Evolutionary conservation across 257 asterid species (phyloP), one percentile per base, ranked within the genome.

Genomic region (Petunia secreta): DNA sequence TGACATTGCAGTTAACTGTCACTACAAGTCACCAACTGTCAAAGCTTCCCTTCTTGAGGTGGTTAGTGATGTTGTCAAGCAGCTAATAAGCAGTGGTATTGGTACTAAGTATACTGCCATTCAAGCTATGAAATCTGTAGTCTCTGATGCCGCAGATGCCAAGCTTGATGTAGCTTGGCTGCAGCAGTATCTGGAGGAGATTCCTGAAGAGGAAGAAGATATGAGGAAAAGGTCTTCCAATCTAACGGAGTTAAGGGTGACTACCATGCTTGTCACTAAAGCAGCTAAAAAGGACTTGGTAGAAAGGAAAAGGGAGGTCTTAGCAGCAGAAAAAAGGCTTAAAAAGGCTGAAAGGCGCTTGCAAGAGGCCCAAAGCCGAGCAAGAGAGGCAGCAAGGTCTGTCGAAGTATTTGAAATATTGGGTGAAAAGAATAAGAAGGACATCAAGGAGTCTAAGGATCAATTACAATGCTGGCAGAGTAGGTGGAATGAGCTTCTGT

Each of bases 41-140:
- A 66, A 82, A 65, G 87, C 89, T 50, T 84, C 89, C 67, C 55
- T 88, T 25, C 88, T 88, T 39, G 89, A 86, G 60, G 83, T 84
- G 34, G 63, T 85, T 40, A 67, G 84, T 64, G 75, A 66, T 15
- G 76, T 86, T 58, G 85, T 88, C 48, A 83, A 64, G 74, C 73
- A 54, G 68, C 84, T 86, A 52, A 83, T 64, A 50, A 39, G 52
- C 63, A 11, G 69, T 63, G 87, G 74, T 43, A 0, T 54, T 43
- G 87, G 79, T 59, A 79, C 59, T 71, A 55, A 63, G 63, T 46
- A 73, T 68, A 78, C 85, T 2, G 79, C 85, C 40, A 80, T 86
- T 50, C 69, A 86, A 74, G 66, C 4, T 80, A 84, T 88, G 64
- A 68, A 82, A 79, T 75, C n/a, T 16, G 86, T 82, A 59, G 67